A percentile compares a stretch with the other conserved stretches of the same genome.
Conservation (phyloP, 371 early-diverging fungal genomes). For the Synchytrium microbalum region DNA sequence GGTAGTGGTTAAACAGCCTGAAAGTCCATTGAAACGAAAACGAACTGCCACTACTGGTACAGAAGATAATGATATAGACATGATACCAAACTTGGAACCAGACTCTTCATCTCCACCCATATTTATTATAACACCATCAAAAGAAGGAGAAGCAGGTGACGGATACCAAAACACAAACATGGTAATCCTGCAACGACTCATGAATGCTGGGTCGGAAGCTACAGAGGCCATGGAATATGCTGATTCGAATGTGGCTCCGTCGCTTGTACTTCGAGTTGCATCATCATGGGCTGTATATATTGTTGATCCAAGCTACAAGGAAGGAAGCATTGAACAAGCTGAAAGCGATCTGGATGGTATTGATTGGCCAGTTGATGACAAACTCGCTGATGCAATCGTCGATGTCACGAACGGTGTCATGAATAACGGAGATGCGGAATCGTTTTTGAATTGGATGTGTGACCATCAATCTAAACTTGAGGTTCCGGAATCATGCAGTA, state of each 20-base stretch:
- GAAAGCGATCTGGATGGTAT: background rate
- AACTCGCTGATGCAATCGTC: background rate
- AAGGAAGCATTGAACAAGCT: background rate
- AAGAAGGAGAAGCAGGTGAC: background rate
- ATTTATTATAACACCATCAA: background rate
- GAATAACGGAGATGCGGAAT: background rate
- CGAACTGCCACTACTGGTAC: background rate
- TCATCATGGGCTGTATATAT: background rate
- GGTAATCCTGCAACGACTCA: background rate
- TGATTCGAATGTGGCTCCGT: background rate
- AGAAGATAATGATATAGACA: no score
- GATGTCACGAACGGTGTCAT: background rate
- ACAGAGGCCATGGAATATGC: no score
- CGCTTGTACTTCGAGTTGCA: background rate
- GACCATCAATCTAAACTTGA: no score
- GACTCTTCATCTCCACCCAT: background rate
- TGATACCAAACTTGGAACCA: no score
- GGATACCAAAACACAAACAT: background rate
- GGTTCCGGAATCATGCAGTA: no score
- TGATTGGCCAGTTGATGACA: background rate
- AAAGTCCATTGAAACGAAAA: background rate
- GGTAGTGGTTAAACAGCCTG: background rate
- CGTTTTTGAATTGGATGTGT: background rate
- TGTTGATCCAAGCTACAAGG: background rate
- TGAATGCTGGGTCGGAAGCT: background rate